Evolutionary conservation across 345 rosid genomes (phyloP), one percentile per base, ranked within the genome.

Genomic region (Toxicodendron radicans): DNA sequence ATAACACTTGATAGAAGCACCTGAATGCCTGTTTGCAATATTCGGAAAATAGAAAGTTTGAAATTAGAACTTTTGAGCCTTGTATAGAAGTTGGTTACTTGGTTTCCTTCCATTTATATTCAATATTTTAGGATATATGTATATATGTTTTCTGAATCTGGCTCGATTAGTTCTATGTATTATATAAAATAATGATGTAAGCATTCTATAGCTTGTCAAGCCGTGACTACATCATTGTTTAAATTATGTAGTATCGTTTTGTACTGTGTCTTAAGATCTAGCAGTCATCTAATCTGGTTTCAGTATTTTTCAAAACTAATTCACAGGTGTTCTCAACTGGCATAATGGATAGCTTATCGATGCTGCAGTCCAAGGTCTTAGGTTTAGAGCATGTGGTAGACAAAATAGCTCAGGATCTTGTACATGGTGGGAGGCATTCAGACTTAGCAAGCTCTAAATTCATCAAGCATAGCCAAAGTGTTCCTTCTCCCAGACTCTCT

Each of bases 341-440:
- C 70, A 71, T 87, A 21, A 85, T 82, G 85, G 92, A 86, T 73
- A 87, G 79, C 72, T 82, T 92, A 79, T 88, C 90, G 7, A 73
- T 77, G 78, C 77, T 94, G 77, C 89, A 88, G 78, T 88, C 93
- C n/a, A 94, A 91, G 80, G 90, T 94, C 35, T 79, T 82, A 53
- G 84, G 85, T 84, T 81, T 94, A 79, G 98, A 92, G 78, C 84
- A 86, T 82, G 90, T 85, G 71, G 86, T 90, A 59, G 94, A 85
- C 73, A 75, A 83, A 71, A 87, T 91, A 56, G 78, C 81, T 61
- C 85, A 73, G 68, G 86, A 76, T 60, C 66, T 83, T 66, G 66
- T 80, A 78, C 79, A 76, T 46, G 79, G 83, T 0, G 83, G 77
- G 8, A 79, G 82, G 45, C 70, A 71, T 82, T 64, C 90, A 53